Base-by-base conservation (phyloP, 2,329 filamentous ascomycete genomes). In the Fusarium humuli region DNA sequence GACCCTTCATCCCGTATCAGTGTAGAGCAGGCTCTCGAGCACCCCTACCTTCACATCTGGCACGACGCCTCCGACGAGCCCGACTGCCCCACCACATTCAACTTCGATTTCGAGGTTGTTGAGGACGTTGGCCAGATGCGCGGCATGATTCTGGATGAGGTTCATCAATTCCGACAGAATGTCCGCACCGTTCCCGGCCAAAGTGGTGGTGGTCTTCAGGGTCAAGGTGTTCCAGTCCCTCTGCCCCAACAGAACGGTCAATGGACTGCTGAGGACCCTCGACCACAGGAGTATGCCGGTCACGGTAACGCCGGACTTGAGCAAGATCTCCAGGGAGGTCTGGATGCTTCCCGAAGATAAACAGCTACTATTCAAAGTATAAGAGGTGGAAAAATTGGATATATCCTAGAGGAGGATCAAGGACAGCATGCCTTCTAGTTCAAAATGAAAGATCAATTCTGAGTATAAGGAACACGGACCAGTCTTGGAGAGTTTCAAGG, bases 91-190 rank as follows among this genome's bases (percentile, higher is more conserved):
- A 93, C 92, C 18, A 94, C 94, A 20, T 99, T 99, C 83, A 94
- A 99, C 85, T 99, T 99, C 84, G 92, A 95, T 79, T 99, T 99
- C 77, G 96, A 99, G 81, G 91, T 97, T n/a, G 90, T 98, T 41
- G 95, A 99, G 56, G 96, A 98, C 46, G 94, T 99, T 22, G 87
- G 86, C 23, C 93, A 98, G 74, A 98, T 99, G 94, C 93, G 96
- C 79, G 91, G 91, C 81, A 97, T 98, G 93, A 99, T 99, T 71
- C 85, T 98, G 64, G 92, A 95, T n/a, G 96, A 99, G 81, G 96
- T 99, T 50, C 86, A 90, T 77, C 87, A 90, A 71, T 99, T 99
- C 89, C 90, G 96, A 69, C 86, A 88, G 77, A 74, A 80, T 32
- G 87, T 89, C 14, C 84, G 87, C 53, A 88, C 84, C 25, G 84